Evolutionary conservation across 139 green algal species (phyloP), one percentile per base, ranked within the genome.

Genomic region (Tetradesmus obliquus): DNA sequence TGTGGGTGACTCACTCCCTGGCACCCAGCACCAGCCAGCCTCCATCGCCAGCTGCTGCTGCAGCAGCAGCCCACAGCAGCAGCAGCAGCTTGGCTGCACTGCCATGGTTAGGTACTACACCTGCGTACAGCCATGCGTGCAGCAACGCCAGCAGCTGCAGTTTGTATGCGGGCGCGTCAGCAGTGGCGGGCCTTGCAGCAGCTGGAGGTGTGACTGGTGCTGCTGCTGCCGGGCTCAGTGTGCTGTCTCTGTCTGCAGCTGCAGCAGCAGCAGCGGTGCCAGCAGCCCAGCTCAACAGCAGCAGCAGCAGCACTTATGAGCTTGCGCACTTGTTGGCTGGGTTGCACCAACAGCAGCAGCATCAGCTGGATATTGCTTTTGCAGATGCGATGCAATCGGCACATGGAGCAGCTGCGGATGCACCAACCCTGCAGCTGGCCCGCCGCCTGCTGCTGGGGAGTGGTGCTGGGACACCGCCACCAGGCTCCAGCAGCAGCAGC

Each of bases 1-100:
- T 97, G 17, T 99, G 96, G 96, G 93, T 99, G 71, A 94, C 95
- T 1, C 91, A 92, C 84, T 98, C 95, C 94, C 95, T 98, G 8
- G 85, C 95, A 45, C 69, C 88, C 20, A 90, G 82, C 72, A 54
- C n/a, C 8, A 32, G 9, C 15, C 8, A 8, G 10, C 45, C 45
- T 12, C 1, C 80, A 85, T 0, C 86, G 74, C 0, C 66, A 76
- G 66, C 66, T 24, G 60, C 7, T 20, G 66, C 66, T 24, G 66
- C 66, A 7, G 58, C 66, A 7, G 58, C 84, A 55, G 12, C 13
- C 84, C 55, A 82, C 32, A 90, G n/a, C 62, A 55, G 13, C 45
- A 82, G 80, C 80, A 85, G 80, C 80, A 57, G 80, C 51, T 45
- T 13, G 45, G 12, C 53, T 20, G 80, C 51, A 32, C 22, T 32